A percentile compares a stretch with the other conserved stretches of the same genome.
These are phyloP conservation scores for Cladosporium sp. DNA, from an alignment of 2,329 filamentous ascomycete species.

Conservation along the genomic window DNA sequence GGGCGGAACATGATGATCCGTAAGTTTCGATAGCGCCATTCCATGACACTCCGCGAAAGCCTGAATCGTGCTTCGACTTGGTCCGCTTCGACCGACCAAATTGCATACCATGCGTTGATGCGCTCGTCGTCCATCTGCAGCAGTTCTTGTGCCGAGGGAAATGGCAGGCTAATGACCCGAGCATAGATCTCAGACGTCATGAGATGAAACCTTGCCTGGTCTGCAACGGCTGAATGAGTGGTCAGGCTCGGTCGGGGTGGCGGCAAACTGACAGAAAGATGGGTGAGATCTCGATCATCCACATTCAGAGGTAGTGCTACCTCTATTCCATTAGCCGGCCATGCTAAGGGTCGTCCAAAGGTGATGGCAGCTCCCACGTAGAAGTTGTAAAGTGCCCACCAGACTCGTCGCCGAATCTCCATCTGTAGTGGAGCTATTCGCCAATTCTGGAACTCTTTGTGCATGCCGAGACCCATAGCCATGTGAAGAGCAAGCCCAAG, in stretches of 20 bases:
- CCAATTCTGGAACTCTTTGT: conserved; percentile 52
- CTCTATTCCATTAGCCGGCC: conserved; percentile 48
- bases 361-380: conserved; percentile 53
- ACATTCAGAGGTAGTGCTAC: conserved; percentile 47
- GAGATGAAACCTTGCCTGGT: conserved; percentile 49
- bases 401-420: conserved; percentile 39
- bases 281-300: conserved; percentile 45
- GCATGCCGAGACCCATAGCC: conserved; percentile 53
- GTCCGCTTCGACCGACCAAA: conserved; percentile 40
- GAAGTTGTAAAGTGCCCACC: conserved; percentile 46
- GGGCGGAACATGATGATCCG: conserved; percentile 52
- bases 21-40: conserved; percentile 48
- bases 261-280: conserved; percentile 28
- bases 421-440: conserved; percentile 43
- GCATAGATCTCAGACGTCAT: conserved; percentile 49
- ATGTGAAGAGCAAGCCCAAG: conserved; percentile 51
- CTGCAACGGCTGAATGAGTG: conserved; percentile 46
- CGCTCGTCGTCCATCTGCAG: conserved; percentile 43
- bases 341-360: conserved; percentile 50
- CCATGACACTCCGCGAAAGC: conserved; percentile 45
- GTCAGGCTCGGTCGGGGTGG: conserved; percentile 35
- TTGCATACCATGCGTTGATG: conserved; percentile 42
- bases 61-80: conserved; percentile 40
- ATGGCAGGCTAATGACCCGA: conserved; percentile 47
- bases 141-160: conserved; percentile 45